phyloP scores from a whole-genome alignment of 2,329 filamentous ascomycete genomes.

The Sarocladium oryzae region DNA sequence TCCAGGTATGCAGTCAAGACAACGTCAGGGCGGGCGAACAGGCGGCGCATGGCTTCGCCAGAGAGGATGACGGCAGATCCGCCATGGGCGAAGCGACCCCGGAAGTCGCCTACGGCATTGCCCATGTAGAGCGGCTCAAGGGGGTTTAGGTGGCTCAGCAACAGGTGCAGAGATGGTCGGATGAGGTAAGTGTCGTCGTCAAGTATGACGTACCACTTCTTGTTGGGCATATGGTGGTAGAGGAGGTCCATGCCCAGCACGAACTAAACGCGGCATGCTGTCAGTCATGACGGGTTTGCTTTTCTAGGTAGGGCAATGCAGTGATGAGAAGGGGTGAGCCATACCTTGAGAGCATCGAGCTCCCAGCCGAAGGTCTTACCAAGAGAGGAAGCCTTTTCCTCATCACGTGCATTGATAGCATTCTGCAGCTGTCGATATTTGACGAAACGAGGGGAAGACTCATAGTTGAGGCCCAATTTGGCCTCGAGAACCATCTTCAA shows the following conservation, averaged over 20 bases:
- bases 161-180: slow-evolving; percentile 37
- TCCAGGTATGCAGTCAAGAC: slow-evolving; percentile 38
- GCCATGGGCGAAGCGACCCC: slow-evolving; percentile 49
- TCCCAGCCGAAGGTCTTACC: slow-evolving; percentile 40
- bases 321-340: not conserved
- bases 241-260: slow-evolving; percentile 47
- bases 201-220: slow-evolving; percentile 53
- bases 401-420: slow-evolving; percentile 31
- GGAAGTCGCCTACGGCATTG: slow-evolving; percentile 51
- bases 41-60: slow-evolving; percentile 38
- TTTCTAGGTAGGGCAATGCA: too few relatives aligned
- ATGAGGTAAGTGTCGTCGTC: slow-evolving; percentile 54
- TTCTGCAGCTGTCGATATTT: slow-evolving; percentile 34
- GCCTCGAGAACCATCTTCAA: slow-evolving; percentile 30
- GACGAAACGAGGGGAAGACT: slow-evolving; percentile 26
- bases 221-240: slow-evolving; percentile 42
- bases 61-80: slow-evolving; percentile 49
- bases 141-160: slow-evolving; percentile 44
- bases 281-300: too few relatives aligned
- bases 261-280: slow-evolving; percentile 35
- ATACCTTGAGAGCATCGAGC: slow-evolving; percentile 43
- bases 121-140: slow-evolving; percentile 43
- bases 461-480: slow-evolving; percentile 20
- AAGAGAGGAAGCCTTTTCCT: slow-evolving; percentile 28
- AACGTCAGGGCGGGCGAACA: slow-evolving; percentile 37